Conservation (phyloP, 805 yeast genomes). For the Candida succiphila region DNA sequence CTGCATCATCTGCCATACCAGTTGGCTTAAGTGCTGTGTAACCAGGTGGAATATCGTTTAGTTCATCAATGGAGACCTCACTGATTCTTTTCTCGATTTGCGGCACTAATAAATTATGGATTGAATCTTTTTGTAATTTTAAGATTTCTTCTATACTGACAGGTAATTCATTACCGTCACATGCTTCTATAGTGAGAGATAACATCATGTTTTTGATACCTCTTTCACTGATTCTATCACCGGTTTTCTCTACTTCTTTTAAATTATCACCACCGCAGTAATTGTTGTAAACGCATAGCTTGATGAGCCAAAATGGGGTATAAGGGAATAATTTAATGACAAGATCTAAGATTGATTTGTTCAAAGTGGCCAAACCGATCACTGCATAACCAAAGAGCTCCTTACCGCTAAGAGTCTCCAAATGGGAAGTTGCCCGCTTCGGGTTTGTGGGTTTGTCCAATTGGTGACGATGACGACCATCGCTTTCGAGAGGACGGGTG, state of each 20-base stretch:
- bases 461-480: too few species aligned
- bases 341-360: conserved; percentile 48
- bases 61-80: conserved; percentile 23
- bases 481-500: too few species aligned
- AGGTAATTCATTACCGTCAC: conserved; percentile 60
- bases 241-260: conserved; percentile 61
- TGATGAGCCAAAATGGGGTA: conserved; percentile 63
- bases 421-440: too few species aligned
- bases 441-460: too few species aligned
- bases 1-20: conserved; percentile 74
- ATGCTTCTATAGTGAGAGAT: conserved; percentile 88
- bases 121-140: conserved; percentile 53
- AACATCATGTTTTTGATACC: conserved; percentile 93
- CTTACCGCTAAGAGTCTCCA: conserved; percentile 40
- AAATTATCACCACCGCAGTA: conserved; percentile 88
- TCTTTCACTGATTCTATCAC: conserved; percentile 51
- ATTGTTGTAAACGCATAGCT: conserved; percentile 64
- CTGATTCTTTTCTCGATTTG: conserved; percentile 55
- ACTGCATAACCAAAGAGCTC: conserved; percentile 57
- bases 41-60: conserved; percentile 77
- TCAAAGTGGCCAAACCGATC: conserved; percentile 61
- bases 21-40: conserved; percentile 92
- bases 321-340: conserved; percentile 63
- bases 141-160: conserved; percentile 46
- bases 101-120: conserved; percentile 59